Evolutionary conservation across 306 rosid genomes (phyloP), one percentile per base, ranked within the genome.

Genomic region (Luffa aegyptiaca): DNA sequence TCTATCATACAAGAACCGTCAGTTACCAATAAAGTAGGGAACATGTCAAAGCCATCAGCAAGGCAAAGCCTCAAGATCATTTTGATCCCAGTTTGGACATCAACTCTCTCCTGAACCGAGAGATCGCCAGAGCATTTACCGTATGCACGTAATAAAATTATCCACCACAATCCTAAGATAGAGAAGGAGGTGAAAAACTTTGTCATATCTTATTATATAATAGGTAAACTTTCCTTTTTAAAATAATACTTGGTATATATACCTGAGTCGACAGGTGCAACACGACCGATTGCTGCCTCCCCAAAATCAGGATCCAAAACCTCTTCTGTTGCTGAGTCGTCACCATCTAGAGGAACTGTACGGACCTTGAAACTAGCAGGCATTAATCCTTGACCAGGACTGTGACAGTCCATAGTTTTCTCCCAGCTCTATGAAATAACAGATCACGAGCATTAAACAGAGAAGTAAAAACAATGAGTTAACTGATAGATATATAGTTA

Each of bases 1-100:
- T 93, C 97, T 83, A 93, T 91, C 97, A 93, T 93, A 88, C 96
- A 93, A 78, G 97, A 86, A 57, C 96, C 97, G 76, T 91, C 96
- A 1, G 96, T 93, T 20, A 93, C 96, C 83, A 93, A 82, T 72
- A 91, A 82, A 37, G 97, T 91, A 62, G 97, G 97, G 80, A 93
- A 93, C 97, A 93, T 93, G 59, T 93, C 97, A 83, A 93, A 93
- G 66, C 97, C 97, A 86, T 93, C 94, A 66, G 96, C 96, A 80
- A 93, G 88, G 82, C 96, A 93, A 76, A 93, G 81, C 89, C 59
- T 90, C 84, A 91, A 82, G 57, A 93, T 93, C 97, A 93, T 91
- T 86, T 88, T 93, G 75, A 93, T 93, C 82, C 97, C 96, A 3
- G 97, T 93, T 82, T 93, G 94, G 78, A 93, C 97, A 85, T 93